Conservation (phyloP, 2,329 filamentous ascomycete genomes). For the Cytospora leucostoma region DNA sequence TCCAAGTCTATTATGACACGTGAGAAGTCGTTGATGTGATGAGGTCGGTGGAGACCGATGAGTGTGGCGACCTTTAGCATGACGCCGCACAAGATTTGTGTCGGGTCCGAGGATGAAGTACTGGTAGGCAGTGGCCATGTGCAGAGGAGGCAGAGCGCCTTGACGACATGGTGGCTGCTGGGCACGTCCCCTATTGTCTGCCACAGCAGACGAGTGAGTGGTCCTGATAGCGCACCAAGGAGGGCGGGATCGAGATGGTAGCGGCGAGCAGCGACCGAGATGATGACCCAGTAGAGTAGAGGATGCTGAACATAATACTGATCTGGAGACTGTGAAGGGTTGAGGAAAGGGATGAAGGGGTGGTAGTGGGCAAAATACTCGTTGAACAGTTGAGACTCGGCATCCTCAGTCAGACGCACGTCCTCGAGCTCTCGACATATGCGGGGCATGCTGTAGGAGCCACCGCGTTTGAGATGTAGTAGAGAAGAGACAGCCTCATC, state of each 20-base stretch:
- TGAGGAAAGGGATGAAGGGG: conserved; percentile 75
- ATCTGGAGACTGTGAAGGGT: conserved; percentile 66
- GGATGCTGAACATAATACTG: conserved; percentile 76
- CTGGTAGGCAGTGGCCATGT: conserved; percentile 84
- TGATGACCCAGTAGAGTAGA: conserved; percentile 82
- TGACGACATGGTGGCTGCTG: conserved; percentile 77
- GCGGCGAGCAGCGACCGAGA: conserved; percentile 73
- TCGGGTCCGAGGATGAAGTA: conserved; percentile 76
- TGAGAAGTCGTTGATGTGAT: conserved; percentile 81
- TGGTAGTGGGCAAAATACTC: conserved; percentile 72
- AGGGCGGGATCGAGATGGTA: conserved; percentile 65
- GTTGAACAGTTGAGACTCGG: conserved; percentile 65
- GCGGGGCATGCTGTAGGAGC: conserved; percentile 60
- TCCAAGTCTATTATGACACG: conserved; percentile 73
- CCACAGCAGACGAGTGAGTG: conserved; percentile 73
- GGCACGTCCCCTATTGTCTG: conserved; percentile 75
- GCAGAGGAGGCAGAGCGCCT: conserved; percentile 76
- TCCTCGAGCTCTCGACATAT: conserved; percentile 64
- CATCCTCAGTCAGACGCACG: conserved; percentile 64
- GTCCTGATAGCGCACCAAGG: conserved; percentile 67
- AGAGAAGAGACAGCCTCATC: conserved; percentile 69
- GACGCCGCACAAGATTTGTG: conserved; percentile 77
- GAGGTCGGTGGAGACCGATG: conserved; percentile 78
- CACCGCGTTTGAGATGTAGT: conserved; percentile 66
- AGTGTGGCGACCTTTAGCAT: conserved; percentile 89